These are phyloP conservation scores for Talaromyces sp. DNA, from an alignment of 2,329 filamentous ascomycete genomes.

Conservation along the genomic window DNA sequence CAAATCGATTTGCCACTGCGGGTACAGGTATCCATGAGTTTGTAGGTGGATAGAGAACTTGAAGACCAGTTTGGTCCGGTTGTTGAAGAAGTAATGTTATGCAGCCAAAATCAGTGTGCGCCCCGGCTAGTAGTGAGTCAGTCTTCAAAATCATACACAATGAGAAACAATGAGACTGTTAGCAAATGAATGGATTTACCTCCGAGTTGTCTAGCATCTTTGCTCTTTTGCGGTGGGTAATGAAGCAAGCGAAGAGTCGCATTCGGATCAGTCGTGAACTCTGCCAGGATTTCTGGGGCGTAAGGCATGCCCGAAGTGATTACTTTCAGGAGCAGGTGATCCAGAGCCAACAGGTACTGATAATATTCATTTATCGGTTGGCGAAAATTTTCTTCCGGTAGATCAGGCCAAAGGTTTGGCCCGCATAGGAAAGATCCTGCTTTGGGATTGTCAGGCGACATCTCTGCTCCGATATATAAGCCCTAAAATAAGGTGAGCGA, in stretches of 20 bases:
- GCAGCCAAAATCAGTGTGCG: conserved; percentile 40
- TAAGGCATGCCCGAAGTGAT: neutral
- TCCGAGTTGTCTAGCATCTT: conserved; percentile 11
- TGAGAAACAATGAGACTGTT: neutral
- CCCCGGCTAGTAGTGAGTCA: conserved; percentile 25
- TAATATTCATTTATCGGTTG: neutral
- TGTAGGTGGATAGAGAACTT: conserved; percentile 24
- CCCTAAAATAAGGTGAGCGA: neutral
- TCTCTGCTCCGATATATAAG: neutral
- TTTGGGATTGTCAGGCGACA: neutral
- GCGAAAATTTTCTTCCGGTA: neutral
- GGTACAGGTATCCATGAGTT: neutral
- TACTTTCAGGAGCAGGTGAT: neutral
- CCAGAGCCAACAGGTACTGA: neutral
- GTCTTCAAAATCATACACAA: neutral
- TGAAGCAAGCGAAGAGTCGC: neutral
- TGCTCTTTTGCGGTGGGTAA: conserved; percentile 3
- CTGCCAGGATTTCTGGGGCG: neutral
- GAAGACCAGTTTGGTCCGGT: conserved; percentile 33
- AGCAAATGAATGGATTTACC: neutral
- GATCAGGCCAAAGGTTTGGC: neutral
- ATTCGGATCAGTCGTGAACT: neutral
- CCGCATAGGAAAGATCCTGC: neutral
- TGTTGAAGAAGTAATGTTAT: conserved; percentile 37
- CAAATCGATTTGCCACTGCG: conserved; percentile 7